Percentiles rank a stretch among this genome's conserved stretches.
phyloP scores from a whole-genome alignment of 495 filamentous ascomycete genomes.

The Penicillium coprophilum region DNA sequence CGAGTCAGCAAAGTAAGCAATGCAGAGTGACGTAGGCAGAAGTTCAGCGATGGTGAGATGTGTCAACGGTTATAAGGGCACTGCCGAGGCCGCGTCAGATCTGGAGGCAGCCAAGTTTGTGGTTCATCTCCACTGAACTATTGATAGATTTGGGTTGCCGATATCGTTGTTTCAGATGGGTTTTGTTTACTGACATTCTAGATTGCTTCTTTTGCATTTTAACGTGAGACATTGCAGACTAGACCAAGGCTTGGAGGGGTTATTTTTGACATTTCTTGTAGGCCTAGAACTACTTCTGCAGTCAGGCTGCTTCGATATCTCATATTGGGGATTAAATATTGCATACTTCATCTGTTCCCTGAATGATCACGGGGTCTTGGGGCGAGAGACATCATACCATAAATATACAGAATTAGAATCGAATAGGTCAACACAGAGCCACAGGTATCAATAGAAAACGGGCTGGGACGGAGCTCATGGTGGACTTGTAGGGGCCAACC shows the following conservation, averaged over 20 bases:
- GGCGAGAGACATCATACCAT: slow-evolving; percentile 5
- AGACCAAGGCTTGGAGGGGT: background rate
- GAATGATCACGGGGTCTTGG: background rate
- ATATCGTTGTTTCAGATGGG: slow-evolving; percentile 18
- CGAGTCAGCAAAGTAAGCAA: background rate
- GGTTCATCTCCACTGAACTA: slow-evolving; percentile 22
- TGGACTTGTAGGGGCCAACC: background rate
- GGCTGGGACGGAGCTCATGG: background rate
- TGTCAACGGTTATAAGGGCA: background rate
- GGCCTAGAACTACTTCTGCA: background rate
- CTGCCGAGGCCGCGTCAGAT: slow-evolving; percentile 24
- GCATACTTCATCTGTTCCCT: background rate
- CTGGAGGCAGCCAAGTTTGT: slow-evolving; percentile 14
- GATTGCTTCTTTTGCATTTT: slow-evolving; percentile 9
- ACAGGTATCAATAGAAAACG: background rate
- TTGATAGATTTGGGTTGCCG: slow-evolving; percentile 18
- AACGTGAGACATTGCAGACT: slow-evolving; percentile 11
- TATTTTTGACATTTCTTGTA: slow-evolving; percentile 1
- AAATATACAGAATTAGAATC: background rate
- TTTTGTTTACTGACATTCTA: slow-evolving; percentile 7
- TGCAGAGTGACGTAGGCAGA: slow-evolving; percentile 2
- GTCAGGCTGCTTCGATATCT: background rate
- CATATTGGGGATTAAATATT: background rate
- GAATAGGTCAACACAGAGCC: background rate
- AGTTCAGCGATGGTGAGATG: background rate